Base-by-base conservation (phyloP, 2,329 filamentous ascomycete species). In the Aspergillus sp. region DNA sequence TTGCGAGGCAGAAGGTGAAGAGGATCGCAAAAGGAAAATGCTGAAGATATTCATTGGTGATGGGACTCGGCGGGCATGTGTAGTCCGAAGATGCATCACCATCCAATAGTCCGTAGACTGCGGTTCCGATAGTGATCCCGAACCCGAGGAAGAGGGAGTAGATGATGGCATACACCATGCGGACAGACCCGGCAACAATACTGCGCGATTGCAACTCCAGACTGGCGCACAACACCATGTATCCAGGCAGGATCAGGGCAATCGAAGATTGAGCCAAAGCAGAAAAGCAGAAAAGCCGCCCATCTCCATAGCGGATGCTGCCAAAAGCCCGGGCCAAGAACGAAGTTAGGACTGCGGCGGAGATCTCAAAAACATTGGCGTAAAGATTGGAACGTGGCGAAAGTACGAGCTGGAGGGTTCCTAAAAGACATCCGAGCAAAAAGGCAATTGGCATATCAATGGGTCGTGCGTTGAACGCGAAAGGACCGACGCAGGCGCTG, bases 391-490 rank as follows among this genome's bases (percentile, higher is more conserved):
- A 95, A 15, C 83, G 85, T 0, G 91, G 90, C 0, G 91, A 89
- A 3, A 92, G 78, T 41, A 92, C 84, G 11, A 95, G 84, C 69
- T 96, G 91, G 58, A 96, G 81, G 57, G 88, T 78, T 1, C 91
- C 92, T 2, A 96, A 82, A 19, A 94, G 78, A 68, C 86, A 88
- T 4, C 92, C 92, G 0, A 96, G 83, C 1, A 91, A 62, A 73
- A 96, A 96, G 48, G 88, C 87, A 30, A 94, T 83, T 0, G 90
- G 91, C 66, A 96, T 80, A 71, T 96, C 92, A 69, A 95, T 90
- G 47, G 88, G 86, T 3, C 91, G 86, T 3, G 89, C 90, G 58
- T 87, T 81, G 69, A 96, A 96, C 10, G 90, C 90, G 70, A 96
- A 96, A 0, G 91, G 91, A 0, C 90, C 91, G 2, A 95, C 91